Evolutionary conservation across 2,329 filamentous ascomycete genomes (phyloP), one percentile per base, ranked within the genome.

Genomic region (Onygenales sp.): DNA sequence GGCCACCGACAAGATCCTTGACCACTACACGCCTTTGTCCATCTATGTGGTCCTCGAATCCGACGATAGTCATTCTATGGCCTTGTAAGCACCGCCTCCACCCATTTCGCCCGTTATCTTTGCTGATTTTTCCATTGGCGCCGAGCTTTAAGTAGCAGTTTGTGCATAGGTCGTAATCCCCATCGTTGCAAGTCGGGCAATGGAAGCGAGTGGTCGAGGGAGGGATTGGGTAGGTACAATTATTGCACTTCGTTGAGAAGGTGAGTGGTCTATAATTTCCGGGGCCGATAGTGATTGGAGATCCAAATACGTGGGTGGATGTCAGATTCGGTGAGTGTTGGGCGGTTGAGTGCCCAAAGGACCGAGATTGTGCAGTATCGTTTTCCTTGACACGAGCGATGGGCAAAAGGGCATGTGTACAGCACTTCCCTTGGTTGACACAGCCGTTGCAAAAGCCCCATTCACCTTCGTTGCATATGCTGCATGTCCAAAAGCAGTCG

Each of bases 361-460:
- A 57, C 44, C 39, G 40, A 49, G 8, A 52, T 55, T 47, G 53
- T 8, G 53, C 36, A 33, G n/a, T 57, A 51, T 51, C 27, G 11
- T 58, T 54, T 6, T 55, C 51, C 6, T 72, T 67, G 44, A 80
- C 76, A 59, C 89, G 85, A 0, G 84, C 81, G 44, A 95, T 74
- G 0, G 91, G 88, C 0, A 95, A 74, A 0, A 97, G 76, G 6
- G 86, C 78, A 64, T 97, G 92, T 0, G 84, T 87, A 69, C 92
- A 97, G 55, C 84, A 86, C 55, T 79, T 78, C 13, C 88, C 90
- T 66, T 85, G 83, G 55, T 92, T 91, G 33, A 95, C 88, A 59
- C 92, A 97, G 56, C 78, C 74, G 61, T 91, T 89, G 70, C 92
- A 97, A 66, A 88, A 96, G 0, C 92, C 92, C 91, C 91, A 97